Conservation (phyloP, 192 early-diverging fungal species). For the Coemansia sp. region DNA sequence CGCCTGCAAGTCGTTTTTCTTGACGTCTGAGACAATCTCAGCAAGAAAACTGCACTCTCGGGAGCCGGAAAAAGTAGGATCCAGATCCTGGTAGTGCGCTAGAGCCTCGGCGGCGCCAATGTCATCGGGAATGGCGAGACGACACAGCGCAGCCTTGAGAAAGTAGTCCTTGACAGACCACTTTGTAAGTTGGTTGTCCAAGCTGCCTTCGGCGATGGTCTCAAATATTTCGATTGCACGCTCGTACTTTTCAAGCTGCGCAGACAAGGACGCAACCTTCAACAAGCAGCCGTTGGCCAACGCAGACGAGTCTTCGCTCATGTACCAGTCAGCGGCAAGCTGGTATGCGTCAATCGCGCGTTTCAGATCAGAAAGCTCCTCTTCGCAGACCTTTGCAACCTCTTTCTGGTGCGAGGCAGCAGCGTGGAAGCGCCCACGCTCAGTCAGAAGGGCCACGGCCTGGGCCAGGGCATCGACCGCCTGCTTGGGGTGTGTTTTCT, state of each 20-base stretch:
- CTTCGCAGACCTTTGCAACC: slow-evolving; percentile 89
- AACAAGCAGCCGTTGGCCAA: slow-evolving; percentile 86
- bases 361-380: slow-evolving; percentile 73
- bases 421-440: slow-evolving; percentile 79
- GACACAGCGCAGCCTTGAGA: slow-evolving; percentile 92
- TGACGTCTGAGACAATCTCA: slow-evolving; percentile 69
- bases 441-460: slow-evolving; percentile 81
- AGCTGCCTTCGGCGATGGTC: slow-evolving; percentile 71
- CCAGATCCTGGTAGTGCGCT: slow-evolving; percentile 85
- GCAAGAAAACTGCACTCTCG: slow-evolving; percentile 80
- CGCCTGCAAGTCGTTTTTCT: slow-evolving; percentile 75
- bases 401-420: slow-evolving; percentile 95
- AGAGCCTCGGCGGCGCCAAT: slow-evolving; percentile 73
- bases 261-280: slow-evolving; percentile 90
- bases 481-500: slow-evolving; percentile 78
- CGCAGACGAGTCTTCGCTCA: slow-evolving; percentile 86
- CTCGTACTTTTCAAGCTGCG: slow-evolving; percentile 82
- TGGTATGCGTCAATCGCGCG: slow-evolving; percentile 86
- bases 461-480: slow-evolving; percentile 70
- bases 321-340: slow-evolving; percentile 89
- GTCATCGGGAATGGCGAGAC: slow-evolving; percentile 77
- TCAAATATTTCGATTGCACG: slow-evolving; percentile 92
- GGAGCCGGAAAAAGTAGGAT: slow-evolving; percentile 78
- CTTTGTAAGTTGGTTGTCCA: slow-evolving; percentile 90
- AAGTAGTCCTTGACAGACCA: slow-evolving; percentile 98